These are phyloP conservation scores for Penicillium chermesinum DNA, from an alignment of 495 filamentous ascomycete species.

Conservation along the genomic window DNA sequence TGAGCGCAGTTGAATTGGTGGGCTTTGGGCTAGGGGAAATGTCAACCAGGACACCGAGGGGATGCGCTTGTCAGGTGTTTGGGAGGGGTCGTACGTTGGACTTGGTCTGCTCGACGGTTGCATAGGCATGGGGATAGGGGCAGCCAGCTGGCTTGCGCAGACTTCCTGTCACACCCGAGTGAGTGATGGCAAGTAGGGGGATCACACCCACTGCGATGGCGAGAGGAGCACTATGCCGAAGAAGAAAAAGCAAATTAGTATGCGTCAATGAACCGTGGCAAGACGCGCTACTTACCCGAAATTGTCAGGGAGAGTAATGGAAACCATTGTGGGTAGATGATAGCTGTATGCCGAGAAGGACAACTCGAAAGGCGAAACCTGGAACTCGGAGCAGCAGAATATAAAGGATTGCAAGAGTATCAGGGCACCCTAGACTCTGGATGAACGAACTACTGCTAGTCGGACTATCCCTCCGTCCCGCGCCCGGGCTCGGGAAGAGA, in stretches of 20 bases:
- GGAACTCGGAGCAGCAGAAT: too few species aligned
- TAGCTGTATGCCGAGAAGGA: neutral
- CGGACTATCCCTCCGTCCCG: slow-evolving; percentile 12
- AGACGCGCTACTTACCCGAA: slow-evolving; percentile 48
- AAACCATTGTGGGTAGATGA: slow-evolving; percentile 27
- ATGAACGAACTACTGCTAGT: too few species aligned
- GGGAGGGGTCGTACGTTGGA: slow-evolving; percentile 39
- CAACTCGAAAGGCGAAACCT: neutral
- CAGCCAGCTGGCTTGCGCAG: slow-evolving; percentile 53
- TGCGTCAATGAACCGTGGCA: neutral
- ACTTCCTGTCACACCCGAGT: slow-evolving; percentile 38
- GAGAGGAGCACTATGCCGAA: slow-evolving; percentile 49
- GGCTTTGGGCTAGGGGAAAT: slow-evolving; percentile 28
- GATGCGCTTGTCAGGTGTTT: slow-evolving; percentile 20
- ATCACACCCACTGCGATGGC: slow-evolving; percentile 48
- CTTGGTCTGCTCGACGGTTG: slow-evolving; percentile 49
- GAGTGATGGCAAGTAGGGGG: slow-evolving; percentile 56
- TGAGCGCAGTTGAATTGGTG: slow-evolving; percentile 63
- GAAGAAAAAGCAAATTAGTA: neutral
- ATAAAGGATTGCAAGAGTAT: too few species aligned
- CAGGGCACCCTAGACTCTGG: too few species aligned
- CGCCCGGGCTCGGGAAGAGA: neutral
- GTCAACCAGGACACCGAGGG: neutral
- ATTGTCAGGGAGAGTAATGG: slow-evolving; percentile 43
- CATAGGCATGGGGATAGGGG: slow-evolving; percentile 61